These are phyloP conservation scores for Drechslerella dactyloides DNA, from an alignment of 2,329 filamentous ascomycete species.

Conservation along the genomic window DNA sequence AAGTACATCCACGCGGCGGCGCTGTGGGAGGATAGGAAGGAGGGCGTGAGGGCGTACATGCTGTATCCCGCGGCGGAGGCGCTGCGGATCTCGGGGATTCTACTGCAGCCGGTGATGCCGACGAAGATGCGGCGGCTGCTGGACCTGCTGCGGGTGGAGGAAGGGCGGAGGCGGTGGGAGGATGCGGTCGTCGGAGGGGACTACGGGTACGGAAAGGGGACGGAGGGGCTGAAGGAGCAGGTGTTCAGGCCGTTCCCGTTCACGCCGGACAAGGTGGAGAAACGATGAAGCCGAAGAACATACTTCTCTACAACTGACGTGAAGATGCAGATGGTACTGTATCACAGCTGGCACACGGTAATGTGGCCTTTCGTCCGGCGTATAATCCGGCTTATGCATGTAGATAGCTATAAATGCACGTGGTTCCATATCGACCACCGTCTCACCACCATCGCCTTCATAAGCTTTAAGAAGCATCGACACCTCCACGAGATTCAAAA, in stretches of 20 bases:
- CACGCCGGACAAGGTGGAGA: conserved; percentile 7
- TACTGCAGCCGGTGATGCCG: conserved; percentile 91
- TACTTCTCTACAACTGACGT: too few species aligned
- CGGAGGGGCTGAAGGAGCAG: conserved; percentile 18
- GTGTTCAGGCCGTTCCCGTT: conserved; percentile 29
- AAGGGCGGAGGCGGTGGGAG: conserved; percentile 67
- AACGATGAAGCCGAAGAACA: neutral
- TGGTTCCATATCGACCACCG: too few species aligned
- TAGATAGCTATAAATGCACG: too few species aligned
- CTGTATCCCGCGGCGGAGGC: conserved; percentile 78
- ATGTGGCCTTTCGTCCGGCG: too few species aligned
- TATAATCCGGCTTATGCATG: too few species aligned
- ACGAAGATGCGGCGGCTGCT: conserved; percentile 74
- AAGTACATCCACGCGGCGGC: conserved; percentile 68
- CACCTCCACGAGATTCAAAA: too few species aligned
- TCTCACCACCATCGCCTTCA: too few species aligned
- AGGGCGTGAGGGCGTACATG: conserved; percentile 55
- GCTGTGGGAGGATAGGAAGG: conserved; percentile 69
- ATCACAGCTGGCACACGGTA: too few species aligned
- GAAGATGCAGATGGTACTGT: neutral
- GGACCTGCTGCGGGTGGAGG: conserved; percentile 75
- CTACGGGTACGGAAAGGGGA: conserved; percentile 68
- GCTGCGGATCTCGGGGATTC: conserved; percentile 77
- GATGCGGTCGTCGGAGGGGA: conserved; percentile 71
- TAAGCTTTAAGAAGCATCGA: too few species aligned